A percentile compares a stretch with the other conserved stretches of the same genome.
phyloP scores from a whole-genome alignment of 108 stramenopile genomes.

The Aureococcus anophagefferens region DNA sequence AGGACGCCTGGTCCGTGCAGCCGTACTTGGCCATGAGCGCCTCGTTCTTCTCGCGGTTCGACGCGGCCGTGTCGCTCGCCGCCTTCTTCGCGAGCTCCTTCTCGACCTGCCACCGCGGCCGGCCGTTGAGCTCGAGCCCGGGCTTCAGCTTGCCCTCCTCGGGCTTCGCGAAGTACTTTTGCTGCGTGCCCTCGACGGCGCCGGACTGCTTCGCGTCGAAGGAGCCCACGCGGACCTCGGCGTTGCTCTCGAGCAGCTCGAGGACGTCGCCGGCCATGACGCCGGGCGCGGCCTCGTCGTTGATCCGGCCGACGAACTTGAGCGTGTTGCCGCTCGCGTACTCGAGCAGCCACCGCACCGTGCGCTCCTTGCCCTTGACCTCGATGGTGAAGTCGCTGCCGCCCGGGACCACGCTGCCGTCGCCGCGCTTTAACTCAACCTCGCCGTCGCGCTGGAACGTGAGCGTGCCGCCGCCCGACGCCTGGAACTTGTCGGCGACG shows the following conservation, averaged over 20 bases:
- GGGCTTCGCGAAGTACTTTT: constrained; percentile 19
- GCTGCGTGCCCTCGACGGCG: constrained; percentile 32
- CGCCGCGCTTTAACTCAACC: neutral
- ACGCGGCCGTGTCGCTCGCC: neutral
- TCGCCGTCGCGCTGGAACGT: neutral
- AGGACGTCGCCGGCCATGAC: neutral
- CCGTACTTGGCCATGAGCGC: no score
- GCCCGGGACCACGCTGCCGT: neutral
- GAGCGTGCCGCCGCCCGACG: constrained; percentile 18
- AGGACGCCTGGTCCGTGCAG: no score
- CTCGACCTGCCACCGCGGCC: constrained; percentile 41
- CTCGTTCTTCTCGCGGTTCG: no score
- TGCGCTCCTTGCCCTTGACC: neutral
- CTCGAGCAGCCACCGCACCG: neutral
- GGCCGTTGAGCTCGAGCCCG: constrained; percentile 45
- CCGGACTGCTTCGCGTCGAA: no score
- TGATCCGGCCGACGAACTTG: neutral
- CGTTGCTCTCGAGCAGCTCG: no score
- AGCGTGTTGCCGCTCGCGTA: no score
- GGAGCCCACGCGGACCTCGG: no score
- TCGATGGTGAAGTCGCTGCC: neutral
- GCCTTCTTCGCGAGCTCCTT: constrained; percentile 3
- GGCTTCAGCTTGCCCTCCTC: constrained; percentile 22
- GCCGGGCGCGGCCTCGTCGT: neutral
- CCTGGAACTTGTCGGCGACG: constrained; percentile 41